Conservation (phyloP, 345 rosid species). For the Theobroma cacao region DNA sequence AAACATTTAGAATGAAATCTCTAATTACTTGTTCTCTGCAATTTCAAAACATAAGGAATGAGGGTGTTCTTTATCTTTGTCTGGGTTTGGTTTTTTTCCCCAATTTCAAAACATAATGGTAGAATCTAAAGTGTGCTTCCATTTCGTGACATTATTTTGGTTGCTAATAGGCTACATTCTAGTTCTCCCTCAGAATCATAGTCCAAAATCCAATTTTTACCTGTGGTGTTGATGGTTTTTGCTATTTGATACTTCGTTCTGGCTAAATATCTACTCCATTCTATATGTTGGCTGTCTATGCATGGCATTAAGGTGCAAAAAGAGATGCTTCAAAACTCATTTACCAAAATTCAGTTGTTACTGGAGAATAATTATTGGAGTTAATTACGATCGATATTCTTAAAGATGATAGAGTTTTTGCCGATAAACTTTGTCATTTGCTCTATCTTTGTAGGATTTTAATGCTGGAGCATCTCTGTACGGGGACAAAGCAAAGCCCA, state of each 20-base stretch:
- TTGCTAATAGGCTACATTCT: not conserved
- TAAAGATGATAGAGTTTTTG: not conserved
- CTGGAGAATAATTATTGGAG: slow-evolving; percentile 8
- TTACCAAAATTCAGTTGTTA: not conserved
- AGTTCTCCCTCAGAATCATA: not conserved
- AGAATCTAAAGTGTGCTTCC: not conserved
- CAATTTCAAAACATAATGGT: not conserved
- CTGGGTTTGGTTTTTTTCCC: not conserved
- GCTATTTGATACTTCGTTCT: not conserved
- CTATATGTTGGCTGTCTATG: not conserved
- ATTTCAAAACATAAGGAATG: not conserved
- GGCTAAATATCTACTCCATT: not conserved
- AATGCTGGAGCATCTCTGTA: slow-evolving; percentile 79
- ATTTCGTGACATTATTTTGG: not conserved
- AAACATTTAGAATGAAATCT: not conserved
- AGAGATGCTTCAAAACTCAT: not conserved
- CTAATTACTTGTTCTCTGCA: not conserved
- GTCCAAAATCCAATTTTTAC: not conserved
- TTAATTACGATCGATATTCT: not conserved
- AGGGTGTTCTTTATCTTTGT: not conserved
- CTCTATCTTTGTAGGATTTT: slow-evolving; percentile 51
- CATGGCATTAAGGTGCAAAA: not conserved
- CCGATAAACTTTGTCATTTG: slow-evolving; percentile 8
- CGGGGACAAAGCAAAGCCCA: slow-evolving; percentile 90
- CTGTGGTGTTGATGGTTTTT: not conserved